Percentiles rank a stretch among this genome's conserved stretches.
Evolutionary conservation across 208 protist species (phyloP).

Genomic region (Crithidia fasciculata): DNA sequence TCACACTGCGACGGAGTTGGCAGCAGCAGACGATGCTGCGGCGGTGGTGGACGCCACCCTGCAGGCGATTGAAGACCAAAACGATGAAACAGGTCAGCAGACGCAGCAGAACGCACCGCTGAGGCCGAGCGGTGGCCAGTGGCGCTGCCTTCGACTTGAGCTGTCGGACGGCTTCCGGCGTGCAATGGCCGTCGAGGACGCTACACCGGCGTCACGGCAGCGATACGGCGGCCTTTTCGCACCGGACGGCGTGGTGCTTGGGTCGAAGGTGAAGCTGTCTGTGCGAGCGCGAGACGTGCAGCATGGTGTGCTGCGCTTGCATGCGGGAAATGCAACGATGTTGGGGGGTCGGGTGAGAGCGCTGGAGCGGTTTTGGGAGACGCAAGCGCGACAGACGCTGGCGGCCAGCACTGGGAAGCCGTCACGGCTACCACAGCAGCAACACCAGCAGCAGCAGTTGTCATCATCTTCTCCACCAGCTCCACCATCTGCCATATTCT

Average conservation of each 20-base stretch:
- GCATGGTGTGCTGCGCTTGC: constrained; percentile 58
- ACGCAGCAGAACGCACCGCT: constrained; percentile 38
- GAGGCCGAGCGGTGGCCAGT: constrained; percentile 42
- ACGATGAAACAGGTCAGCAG: constrained; percentile 38
- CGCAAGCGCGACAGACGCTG: constrained; percentile 40
- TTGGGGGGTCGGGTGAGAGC: constrained; percentile 59
- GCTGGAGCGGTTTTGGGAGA: constrained; percentile 53
- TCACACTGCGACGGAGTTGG: too few relatives aligned
- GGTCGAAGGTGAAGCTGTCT: constrained; percentile 54
- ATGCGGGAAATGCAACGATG: constrained; percentile 45
- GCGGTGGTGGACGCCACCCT: constrained; percentile 39
- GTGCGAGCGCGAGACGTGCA: constrained; percentile 18
- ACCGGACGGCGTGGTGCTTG: constrained; percentile 52
- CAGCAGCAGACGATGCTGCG: constrained; percentile 13
- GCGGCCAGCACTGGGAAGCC: constrained; percentile 50
- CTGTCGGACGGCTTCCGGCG: constrained; percentile 80
- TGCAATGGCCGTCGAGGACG: constrained; percentile 62
- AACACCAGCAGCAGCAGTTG: not conserved
- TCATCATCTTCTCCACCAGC: not conserved
- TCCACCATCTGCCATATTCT: not conserved
- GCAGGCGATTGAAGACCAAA: constrained; percentile 39
- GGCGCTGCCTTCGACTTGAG: constrained; percentile 52
- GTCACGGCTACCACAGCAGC: constrained; percentile 22
- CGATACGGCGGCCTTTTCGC: constrained; percentile 31
- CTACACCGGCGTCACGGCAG: constrained; percentile 16